Percentiles rank a stretch among this genome's conserved stretches.
Evolutionary conservation across 192 early-diverging fungal genomes (phyloP).

Genomic region (Gryganskiella cystojenkinii): DNA sequence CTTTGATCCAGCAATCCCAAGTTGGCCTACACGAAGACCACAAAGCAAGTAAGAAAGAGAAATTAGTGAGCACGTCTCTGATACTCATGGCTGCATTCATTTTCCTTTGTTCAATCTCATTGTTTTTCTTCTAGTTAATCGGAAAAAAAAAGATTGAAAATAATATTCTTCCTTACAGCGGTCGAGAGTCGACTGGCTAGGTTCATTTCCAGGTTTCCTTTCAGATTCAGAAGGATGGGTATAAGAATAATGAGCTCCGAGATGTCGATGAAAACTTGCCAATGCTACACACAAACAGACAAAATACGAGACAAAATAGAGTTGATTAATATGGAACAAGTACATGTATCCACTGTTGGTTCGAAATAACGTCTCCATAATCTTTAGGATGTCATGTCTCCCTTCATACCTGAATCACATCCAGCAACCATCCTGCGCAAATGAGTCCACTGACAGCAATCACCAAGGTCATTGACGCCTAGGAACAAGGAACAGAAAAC

Average conservation of each 20-base stretch:
- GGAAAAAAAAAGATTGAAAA: conserved; percentile 49
- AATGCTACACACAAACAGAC: conserved; percentile 56
- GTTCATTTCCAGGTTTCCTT: conserved; percentile 94
- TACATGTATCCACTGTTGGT: neutral
- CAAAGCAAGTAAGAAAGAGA: too few species aligned
- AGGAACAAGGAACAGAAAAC: neutral
- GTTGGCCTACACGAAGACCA: conserved; percentile 62
- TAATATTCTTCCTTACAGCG: conserved; percentile 55
- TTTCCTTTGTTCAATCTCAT: conserved; percentile 8
- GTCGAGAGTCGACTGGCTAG: conserved; percentile 89
- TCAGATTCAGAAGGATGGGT: conserved; percentile 86
- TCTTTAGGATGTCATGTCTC: neutral
- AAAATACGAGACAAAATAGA: neutral
- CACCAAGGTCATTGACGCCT: conserved; percentile 64
- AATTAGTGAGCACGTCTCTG: neutral
- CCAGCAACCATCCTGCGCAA: conserved; percentile 77
- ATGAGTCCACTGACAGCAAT: conserved; percentile 78
- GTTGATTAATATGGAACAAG: too few species aligned
- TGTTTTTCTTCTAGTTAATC: too few species aligned
- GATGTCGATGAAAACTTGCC: conserved; percentile 73
- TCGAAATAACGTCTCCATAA: neutral
- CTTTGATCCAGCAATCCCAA: conserved; percentile 71
- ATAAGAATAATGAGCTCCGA: conserved; percentile 88
- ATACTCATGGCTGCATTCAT: neutral
- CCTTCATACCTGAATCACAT: conserved; percentile 65